Conservation (phyloP, 2,329 filamentous ascomycete species). For the Didymella pomorum region DNA sequence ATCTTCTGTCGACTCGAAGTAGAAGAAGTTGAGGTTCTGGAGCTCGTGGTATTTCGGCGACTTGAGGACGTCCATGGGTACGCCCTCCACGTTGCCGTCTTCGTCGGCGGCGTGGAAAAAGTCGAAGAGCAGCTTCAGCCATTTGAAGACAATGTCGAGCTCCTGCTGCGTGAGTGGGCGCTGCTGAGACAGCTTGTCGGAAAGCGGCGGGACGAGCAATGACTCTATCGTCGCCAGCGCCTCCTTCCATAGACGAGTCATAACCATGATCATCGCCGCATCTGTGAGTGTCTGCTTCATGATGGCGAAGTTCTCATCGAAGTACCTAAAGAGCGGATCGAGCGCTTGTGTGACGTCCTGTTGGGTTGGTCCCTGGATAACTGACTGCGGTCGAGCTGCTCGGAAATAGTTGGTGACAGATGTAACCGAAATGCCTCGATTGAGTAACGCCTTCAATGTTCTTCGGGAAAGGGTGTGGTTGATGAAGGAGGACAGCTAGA, state of each 20-base stretch:
- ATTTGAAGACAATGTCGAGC: slow-evolving; percentile 92
- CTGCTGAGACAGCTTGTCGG: slow-evolving; percentile 90
- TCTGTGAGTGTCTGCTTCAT: slow-evolving; percentile 97
- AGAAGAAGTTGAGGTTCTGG: slow-evolving; percentile 97
- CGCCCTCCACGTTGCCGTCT: slow-evolving; percentile 83
- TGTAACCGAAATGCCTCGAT: slow-evolving; percentile 74
- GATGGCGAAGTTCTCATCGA: slow-evolving; percentile 98
- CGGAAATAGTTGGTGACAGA: slow-evolving; percentile 75
- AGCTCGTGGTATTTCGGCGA: slow-evolving; percentile 98
- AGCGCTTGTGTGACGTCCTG: slow-evolving; percentile 82
- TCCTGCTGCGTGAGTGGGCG: slow-evolving; percentile 84
- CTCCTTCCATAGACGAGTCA: slow-evolving; percentile 98
- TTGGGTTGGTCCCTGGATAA: slow-evolving; percentile 67
- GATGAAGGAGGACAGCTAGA: slow-evolving; percentile 88
- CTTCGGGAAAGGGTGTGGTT: slow-evolving; percentile 85
- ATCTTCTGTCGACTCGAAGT: slow-evolving; percentile 90
- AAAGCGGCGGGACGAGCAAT: slow-evolving; percentile 89
- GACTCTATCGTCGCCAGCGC: slow-evolving; percentile 90
- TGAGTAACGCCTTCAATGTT: slow-evolving; percentile 77
- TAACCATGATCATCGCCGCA: slow-evolving; percentile 97
- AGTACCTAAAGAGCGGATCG: slow-evolving; percentile 87
- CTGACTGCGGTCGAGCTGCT: slow-evolving; percentile 57
- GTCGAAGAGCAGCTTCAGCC: slow-evolving; percentile 87
- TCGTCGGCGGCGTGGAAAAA: slow-evolving; percentile 97
- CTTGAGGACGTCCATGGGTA: slow-evolving; percentile 89